Evolutionary conservation across 371 early-diverging fungal genomes (phyloP), one percentile per base, ranked within the genome.

Genomic region (Mucor velutinosus): DNA sequence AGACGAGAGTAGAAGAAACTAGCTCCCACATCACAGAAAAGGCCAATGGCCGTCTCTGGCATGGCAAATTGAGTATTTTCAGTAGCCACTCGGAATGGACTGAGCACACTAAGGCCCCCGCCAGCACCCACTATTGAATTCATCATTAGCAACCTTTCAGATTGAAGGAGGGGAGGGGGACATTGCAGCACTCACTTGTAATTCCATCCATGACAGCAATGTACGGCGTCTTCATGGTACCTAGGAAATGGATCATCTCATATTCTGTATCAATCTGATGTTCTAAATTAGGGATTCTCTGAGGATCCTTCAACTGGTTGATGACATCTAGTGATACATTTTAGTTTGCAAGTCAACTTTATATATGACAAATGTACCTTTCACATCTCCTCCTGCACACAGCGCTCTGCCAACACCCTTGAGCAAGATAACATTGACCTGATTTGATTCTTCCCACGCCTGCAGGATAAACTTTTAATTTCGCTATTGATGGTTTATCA

Each of bases 341-440:
- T 29, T 8, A 15, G 8, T 29, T 32, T 7, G 12, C 14, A 21
- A 27, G 11, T 12, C 29, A 15, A 41, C 29, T 7, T 17, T 21
- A 2, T 45, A 15, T 29, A 23, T 15, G 29, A n/a, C n/a, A 39
- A 32, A 57, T 56, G 32, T 78, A 89, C 87, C 67, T 76, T 92
- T 93, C 11, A 99, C 94, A 80, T 99, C 98, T 12, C 98, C 99
- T 25, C 99, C 98, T 23, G 97, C 95, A 79, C 99, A 97, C 74
- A 97, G 96, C 11, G 95, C 96, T 63, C 84, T 79, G 41, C 90
- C 92, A 33, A 79, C 81, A 0, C 89, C 88, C 64, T 92, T 90
- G 51, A 97, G 64, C 41, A 96, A 79, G 64, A 96, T 90, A 32
- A 93, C 88, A 71, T 94, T 94, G 2, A 45, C 60, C n/a, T 62